Evolutionary conservation across 805 yeast genomes (phyloP).

Genomic region (Candida palmyrensis): DNA sequence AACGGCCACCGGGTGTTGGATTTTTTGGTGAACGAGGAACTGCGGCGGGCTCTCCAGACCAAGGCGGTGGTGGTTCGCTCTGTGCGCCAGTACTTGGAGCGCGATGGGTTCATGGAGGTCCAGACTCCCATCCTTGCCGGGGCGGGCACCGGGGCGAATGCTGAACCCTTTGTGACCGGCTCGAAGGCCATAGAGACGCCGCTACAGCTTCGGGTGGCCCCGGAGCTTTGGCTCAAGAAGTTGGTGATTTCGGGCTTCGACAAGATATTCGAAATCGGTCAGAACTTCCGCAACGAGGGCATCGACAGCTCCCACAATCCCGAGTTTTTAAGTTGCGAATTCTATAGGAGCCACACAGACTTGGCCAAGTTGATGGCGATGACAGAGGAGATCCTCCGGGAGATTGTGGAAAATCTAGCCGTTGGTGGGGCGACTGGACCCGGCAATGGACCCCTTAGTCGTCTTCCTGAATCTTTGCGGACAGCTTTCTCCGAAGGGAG

Average conservation of each 20-base stretch:
- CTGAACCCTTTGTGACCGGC: constrained; percentile 72
- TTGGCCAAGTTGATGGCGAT: constrained; percentile 61
- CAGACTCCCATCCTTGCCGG: constrained; percentile 83
- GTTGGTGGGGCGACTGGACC: no score
- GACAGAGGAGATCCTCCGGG: constrained; percentile 54
- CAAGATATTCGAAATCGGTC: constrained; percentile 81
- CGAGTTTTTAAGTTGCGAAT: constrained; percentile 88
- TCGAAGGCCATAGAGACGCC: constrained; percentile 32
- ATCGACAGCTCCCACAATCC: constrained; percentile 91
- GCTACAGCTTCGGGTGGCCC: constrained; percentile 79
- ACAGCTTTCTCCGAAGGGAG: not conserved
- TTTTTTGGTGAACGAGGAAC: constrained; percentile 54
- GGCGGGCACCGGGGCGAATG: constrained; percentile 83
- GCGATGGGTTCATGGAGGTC: constrained; percentile 66
- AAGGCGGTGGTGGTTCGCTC: constrained; percentile 52
- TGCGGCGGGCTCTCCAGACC: constrained; percentile 42
- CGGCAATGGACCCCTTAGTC: no score
- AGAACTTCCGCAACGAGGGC: constrained; percentile 87
- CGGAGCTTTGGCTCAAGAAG: constrained; percentile 90
- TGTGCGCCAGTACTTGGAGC: constrained; percentile 46
- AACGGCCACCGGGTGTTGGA: constrained; percentile 69
- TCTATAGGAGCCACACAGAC: constrained; percentile 68
- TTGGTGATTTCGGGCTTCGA: constrained; percentile 82
- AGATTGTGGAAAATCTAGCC: constrained; percentile 22
- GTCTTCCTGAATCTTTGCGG: not conserved